These are phyloP conservation scores for Corynascus novoguineensis DNA, from an alignment of 495 filamentous ascomycete species.

Conservation along the genomic window DNA sequence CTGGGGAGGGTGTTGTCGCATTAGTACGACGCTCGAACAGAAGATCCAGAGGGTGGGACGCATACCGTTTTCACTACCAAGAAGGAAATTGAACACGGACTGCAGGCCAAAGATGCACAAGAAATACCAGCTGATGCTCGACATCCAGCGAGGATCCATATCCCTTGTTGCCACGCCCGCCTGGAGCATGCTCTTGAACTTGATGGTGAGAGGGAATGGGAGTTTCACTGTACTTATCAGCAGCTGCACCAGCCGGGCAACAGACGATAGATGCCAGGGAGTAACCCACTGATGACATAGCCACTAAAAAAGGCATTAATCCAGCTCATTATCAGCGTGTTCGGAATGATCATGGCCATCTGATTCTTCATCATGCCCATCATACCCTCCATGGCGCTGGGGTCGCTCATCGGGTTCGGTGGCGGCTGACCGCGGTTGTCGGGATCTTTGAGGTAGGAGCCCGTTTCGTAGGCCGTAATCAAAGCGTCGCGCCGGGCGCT, in stretches of 20 bases:
- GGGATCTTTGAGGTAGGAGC: constrained; percentile 83
- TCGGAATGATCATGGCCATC: constrained; percentile 99
- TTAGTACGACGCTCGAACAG: background rate
- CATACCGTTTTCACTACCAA: constrained; percentile 92
- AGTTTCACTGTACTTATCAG: constrained; percentile 63
- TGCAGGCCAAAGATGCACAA: constrained; percentile 93
- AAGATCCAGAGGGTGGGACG: constrained; percentile 8
- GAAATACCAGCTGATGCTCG: constrained; percentile 97
- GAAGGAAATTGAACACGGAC: constrained; percentile 94
- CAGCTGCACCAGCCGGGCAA: background rate
- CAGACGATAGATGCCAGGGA: no score
- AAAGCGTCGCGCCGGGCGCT: constrained; percentile 71
- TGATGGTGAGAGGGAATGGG: constrained; percentile 95
- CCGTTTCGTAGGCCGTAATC: constrained; percentile 71
- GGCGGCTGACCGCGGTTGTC: constrained; percentile 78
- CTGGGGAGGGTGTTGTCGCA: constrained; percentile 47
- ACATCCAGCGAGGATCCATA: constrained; percentile 96
- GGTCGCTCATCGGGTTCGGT: constrained; percentile 93
- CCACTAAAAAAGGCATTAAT: constrained; percentile 98
- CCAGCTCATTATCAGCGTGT: constrained; percentile 99
- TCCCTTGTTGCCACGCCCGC: constrained; percentile 92
- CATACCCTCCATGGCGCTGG: constrained; percentile 98
- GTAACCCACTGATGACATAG: constrained; percentile 82
- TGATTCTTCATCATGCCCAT: constrained; percentile 99
- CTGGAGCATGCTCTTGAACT: constrained; percentile 99